These are phyloP conservation scores for Protomyces gravidus DNA, from an alignment of 1,139 yeast genomes.

Conservation along the genomic window DNA sequence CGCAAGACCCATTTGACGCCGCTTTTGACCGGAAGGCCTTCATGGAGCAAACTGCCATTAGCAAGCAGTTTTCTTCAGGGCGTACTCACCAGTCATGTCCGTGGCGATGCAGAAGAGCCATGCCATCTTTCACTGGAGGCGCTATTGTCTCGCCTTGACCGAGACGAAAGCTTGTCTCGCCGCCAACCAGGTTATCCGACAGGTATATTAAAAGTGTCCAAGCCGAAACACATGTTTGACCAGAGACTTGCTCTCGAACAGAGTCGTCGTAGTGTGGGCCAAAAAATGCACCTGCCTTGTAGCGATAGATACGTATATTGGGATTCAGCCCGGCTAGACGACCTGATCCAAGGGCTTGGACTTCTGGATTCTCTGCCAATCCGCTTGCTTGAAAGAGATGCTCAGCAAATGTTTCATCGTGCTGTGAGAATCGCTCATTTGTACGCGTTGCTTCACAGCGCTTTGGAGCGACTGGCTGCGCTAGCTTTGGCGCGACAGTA, in stretches of 20 bases:
- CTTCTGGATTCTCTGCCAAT: conserved; percentile 38
- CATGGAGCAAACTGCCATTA: conserved; percentile 49
- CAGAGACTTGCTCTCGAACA: conserved; percentile 44
- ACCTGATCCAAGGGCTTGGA: conserved; percentile 36
- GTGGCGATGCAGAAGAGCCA: conserved; percentile 62
- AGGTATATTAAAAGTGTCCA: conserved; percentile 60
- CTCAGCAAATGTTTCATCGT: conserved; percentile 45
- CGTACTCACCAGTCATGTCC: conserved; percentile 51
- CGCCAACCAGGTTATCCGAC: conserved; percentile 57
- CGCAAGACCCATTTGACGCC: conserved; percentile 65
- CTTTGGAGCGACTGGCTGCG: conserved; percentile 33
- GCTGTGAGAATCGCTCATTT: conserved; percentile 51
- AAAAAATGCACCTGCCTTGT: conserved; percentile 52
- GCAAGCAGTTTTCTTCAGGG: not conserved
- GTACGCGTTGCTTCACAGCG: conserved; percentile 57
- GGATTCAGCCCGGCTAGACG: conserved; percentile 54
- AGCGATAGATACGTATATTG: conserved; percentile 55
- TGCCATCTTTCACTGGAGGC: conserved; percentile 53
- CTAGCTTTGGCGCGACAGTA: conserved; percentile 40
- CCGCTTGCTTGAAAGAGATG: conserved; percentile 27
- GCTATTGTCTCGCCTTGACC: conserved; percentile 38
- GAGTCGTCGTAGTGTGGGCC: conserved; percentile 63
- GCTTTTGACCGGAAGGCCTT: conserved; percentile 51
- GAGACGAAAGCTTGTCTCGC: conserved; percentile 58
- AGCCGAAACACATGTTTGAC: not conserved